Evolutionary conservation across 1,284 basidiomycete genomes (phyloP).

Genomic region (Trametes sp.): DNA sequence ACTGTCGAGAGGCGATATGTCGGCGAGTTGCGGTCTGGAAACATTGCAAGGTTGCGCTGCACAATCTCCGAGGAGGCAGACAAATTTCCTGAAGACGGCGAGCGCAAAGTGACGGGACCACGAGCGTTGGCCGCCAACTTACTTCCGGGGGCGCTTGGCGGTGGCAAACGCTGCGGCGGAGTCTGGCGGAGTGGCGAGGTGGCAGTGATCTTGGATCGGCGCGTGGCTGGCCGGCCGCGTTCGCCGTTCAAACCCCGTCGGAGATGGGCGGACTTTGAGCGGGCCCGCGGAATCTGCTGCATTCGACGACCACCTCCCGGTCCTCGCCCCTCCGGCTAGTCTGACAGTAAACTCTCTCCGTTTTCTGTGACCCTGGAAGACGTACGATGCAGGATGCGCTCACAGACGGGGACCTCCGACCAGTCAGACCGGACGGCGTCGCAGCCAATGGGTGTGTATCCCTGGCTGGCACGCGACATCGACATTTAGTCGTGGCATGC

Average conservation of each 20-base stretch:
- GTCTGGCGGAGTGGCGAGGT: conserved; percentile 5
- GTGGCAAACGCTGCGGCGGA: conserved; percentile 5
- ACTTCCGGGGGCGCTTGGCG: neutral
- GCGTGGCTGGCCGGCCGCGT: neutral
- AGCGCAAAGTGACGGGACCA: conserved; percentile 1
- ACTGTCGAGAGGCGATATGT: conserved; percentile 7
- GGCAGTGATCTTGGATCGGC: conserved; percentile 6
- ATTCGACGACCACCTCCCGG: conserved; percentile 2
- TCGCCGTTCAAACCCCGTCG: conserved; percentile 11
- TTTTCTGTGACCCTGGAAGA: neutral
- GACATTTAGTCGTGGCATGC: neutral
- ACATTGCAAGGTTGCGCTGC: neutral
- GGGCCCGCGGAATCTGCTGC: conserved; percentile 7
- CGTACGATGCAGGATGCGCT: neutral
- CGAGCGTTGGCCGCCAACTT: conserved; percentile 1
- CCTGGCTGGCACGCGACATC: neutral
- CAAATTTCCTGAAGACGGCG: conserved; percentile 1
- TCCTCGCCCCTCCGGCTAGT: neutral
- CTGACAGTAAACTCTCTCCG: conserved; percentile 2
- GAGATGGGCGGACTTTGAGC: conserved; percentile 15
- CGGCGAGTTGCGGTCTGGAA: neutral
- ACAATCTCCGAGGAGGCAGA: conserved; percentile 17
- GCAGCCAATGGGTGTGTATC: neutral
- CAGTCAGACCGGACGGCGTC: neutral
- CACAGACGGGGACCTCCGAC: neutral